phyloP scores from a whole-genome alignment of 805 yeast species.

The Metschnikowia vanudenii region DNA sequence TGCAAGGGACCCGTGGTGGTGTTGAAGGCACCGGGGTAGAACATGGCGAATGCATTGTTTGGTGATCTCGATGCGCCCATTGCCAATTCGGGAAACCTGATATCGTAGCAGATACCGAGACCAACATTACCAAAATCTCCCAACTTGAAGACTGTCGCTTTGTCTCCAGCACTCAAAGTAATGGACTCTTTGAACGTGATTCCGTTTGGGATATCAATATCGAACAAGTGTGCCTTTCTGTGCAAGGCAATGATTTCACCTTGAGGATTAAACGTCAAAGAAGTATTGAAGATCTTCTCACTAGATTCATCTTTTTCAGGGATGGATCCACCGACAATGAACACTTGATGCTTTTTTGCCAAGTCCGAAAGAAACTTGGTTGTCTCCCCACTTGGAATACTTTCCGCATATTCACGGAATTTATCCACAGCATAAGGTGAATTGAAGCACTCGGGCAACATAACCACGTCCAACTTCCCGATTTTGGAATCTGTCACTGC shows the following conservation, averaged over 20 bases:
- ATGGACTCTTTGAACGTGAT: slow-evolving; percentile 83
- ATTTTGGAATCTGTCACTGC: slow-evolving; percentile 47
- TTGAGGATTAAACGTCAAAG: slow-evolving; percentile 63
- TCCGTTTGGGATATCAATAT: slow-evolving; percentile 87
- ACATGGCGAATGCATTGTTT: slow-evolving; percentile 69
- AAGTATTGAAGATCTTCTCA: slow-evolving; percentile 62
- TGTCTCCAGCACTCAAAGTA: slow-evolving; percentile 73
- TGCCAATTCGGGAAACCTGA: slow-evolving; percentile 78
- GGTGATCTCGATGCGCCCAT: slow-evolving; percentile 59
- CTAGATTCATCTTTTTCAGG: slow-evolving; percentile 61
- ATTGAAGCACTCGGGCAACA: slow-evolving; percentile 94
- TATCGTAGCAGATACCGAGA: slow-evolving; percentile 81
- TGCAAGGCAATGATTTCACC: slow-evolving; percentile 86
- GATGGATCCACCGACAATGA: slow-evolving; percentile 85
- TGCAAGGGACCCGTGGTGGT: slow-evolving; percentile 82
- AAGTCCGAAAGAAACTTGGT: slow-evolving; percentile 59
- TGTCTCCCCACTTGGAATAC: slow-evolving; percentile 72
- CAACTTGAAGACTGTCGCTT: slow-evolving; percentile 73
- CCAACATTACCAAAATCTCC: slow-evolving; percentile 58
- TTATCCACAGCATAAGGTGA: slow-evolving; percentile 89
- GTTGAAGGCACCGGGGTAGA: slow-evolving; percentile 83
- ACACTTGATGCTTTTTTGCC: slow-evolving; percentile 64
- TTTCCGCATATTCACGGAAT: slow-evolving; percentile 84
- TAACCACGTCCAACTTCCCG: slow-evolving; percentile 60
- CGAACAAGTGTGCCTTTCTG: slow-evolving; percentile 88